phyloP scores from a whole-genome alignment of 2,329 filamentous ascomycete genomes.

The Diplocarpon mali region DNA sequence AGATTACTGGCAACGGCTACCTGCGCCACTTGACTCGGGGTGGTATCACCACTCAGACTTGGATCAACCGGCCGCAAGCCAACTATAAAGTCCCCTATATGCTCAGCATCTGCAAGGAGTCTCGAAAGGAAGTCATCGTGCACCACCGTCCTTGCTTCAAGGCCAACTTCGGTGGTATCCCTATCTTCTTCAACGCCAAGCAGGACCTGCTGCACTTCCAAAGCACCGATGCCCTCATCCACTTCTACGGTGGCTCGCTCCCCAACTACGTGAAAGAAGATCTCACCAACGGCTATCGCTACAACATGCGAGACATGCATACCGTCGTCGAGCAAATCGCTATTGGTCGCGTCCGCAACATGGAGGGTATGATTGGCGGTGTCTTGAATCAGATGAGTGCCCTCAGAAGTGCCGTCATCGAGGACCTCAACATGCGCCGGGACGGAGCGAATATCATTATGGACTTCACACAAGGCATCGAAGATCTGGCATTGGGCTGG shows the following conservation, averaged over 20 bases:
- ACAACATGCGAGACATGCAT: background rate
- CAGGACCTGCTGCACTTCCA: constrained; percentile 1
- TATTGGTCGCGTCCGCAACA: background rate
- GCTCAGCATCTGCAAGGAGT: background rate
- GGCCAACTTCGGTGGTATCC: background rate
- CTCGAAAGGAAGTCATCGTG: background rate
- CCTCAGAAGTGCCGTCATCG: background rate
- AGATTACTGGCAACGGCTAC: constrained; percentile 1
- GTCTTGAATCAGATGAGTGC: constrained; percentile 2
- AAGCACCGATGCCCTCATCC: background rate
- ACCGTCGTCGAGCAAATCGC: background rate
- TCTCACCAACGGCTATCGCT: background rate
- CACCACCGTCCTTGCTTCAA: background rate
- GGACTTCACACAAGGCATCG: background rate
- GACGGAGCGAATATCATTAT: background rate
- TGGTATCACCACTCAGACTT: background rate
- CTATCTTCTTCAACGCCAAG: constrained; percentile 1
- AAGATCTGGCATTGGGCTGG: background rate
- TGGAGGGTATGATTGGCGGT: constrained; percentile 1
- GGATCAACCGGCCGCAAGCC: background rate
- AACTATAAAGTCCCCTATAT: background rate
- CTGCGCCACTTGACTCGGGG: background rate
- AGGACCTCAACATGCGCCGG: background rate
- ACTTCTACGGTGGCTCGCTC: constrained; percentile 1
- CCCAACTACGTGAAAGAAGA: background rate